phyloP scores from a whole-genome alignment of 495 filamentous ascomycete species.

The Hypoxylon fuscum region DNA sequence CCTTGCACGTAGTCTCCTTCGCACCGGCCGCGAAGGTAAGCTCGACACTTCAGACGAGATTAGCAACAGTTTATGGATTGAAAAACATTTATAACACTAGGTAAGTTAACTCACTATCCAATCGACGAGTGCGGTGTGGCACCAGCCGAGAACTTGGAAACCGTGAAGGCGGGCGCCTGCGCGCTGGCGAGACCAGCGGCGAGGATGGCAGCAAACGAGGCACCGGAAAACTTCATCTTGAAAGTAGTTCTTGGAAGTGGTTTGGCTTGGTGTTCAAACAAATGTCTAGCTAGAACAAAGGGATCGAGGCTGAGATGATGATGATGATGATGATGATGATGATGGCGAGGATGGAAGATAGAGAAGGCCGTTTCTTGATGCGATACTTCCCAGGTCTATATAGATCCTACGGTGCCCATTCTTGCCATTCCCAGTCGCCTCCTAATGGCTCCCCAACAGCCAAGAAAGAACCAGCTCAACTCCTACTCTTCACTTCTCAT shows the following conservation, averaged over 20 bases:
- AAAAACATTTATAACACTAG: neutral
- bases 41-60: constrained; percentile 15
- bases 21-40: constrained; percentile 15
- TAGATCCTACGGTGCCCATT: constrained; percentile 10
- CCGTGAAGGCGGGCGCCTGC: constrained; percentile 13
- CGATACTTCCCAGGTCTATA: constrained; percentile 14
- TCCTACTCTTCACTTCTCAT: constrained; percentile 1
- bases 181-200: constrained; percentile 20
- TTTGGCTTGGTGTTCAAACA: neutral
- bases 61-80: constrained; percentile 2
- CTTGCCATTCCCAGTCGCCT: neutral
- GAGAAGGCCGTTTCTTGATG: neutral
- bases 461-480: constrained; percentile 4
- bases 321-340: no score
- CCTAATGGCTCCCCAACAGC: neutral
- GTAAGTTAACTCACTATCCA: constrained; percentile 31
- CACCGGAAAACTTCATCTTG: constrained; percentile 32
- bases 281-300: constrained; percentile 6
- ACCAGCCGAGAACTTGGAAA: constrained; percentile 27
- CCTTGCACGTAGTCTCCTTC: constrained; percentile 9
- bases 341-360: neutral
- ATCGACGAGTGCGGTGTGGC: constrained; percentile 32
- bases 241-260: neutral
- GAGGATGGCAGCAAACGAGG: constrained; percentile 18
- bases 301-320: constrained; percentile 1